Conservation (phyloP, 2,329 filamentous ascomycete species). For the Ophiostoma angusticollis region DNA sequence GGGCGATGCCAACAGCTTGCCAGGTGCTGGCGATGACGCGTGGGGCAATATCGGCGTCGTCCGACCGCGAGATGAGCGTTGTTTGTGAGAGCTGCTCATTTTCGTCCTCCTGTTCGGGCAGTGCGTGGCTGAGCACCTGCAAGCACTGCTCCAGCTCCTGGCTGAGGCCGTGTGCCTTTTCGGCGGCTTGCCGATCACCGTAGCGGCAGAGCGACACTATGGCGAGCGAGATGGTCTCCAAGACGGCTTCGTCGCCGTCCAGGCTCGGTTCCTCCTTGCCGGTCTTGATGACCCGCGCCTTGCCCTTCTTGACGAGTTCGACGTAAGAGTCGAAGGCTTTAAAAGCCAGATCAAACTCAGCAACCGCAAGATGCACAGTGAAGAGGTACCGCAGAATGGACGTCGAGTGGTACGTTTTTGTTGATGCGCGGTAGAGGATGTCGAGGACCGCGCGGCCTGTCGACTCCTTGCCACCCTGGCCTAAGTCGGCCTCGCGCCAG, state of each 20-base stretch:
- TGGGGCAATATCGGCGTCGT: conserved; percentile 33
- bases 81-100: background rate
- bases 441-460: conserved; percentile 69
- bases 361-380: conserved; percentile 70
- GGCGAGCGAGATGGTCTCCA: conserved; percentile 69
- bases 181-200: conserved; percentile 58
- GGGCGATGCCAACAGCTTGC: conserved; percentile 72
- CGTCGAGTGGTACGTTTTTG: conserved; percentile 92
- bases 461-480: conserved; percentile 63
- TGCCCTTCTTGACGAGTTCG: conserved; percentile 74
- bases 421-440: conserved; percentile 78
- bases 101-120: conserved; percentile 20
- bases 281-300: conserved; percentile 69
- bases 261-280: conserved; percentile 57
- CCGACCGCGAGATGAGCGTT: conserved; percentile 15
- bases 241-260: conserved; percentile 63
- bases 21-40: conserved; percentile 57
- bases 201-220: conserved; percentile 73
- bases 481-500: conserved; percentile 72
- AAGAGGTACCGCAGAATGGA: conserved; percentile 78
- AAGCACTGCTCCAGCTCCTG: conserved; percentile 64
- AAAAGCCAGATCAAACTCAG: conserved; percentile 84
- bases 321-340: conserved; percentile 87
- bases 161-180: conserved; percentile 64
- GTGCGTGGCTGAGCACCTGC: conserved; percentile 35